These are phyloP conservation scores for Suillus discolor DNA, from an alignment of 768 basidiomycete species.

Conservation along the genomic window DNA sequence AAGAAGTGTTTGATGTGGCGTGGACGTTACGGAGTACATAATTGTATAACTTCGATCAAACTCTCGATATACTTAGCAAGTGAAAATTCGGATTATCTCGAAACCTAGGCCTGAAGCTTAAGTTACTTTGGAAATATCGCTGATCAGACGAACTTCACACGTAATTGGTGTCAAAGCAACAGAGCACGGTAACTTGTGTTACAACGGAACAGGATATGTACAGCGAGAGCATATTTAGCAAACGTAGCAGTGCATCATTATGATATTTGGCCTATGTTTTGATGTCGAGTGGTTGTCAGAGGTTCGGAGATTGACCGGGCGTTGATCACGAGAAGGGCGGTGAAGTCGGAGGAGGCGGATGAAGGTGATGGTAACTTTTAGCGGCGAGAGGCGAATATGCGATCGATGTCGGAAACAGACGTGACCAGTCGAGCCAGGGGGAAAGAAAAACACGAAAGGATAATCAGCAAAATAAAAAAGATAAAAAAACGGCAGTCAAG, in stretches of 20 bases:
- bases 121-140: neutral
- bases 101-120: neutral
- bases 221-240: conserved; percentile 28
- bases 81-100: neutral
- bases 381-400: conserved; percentile 25
- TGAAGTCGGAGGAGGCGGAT: conserved; percentile 18
- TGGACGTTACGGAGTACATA: neutral
- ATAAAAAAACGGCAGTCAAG: conserved; percentile 22
- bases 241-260: conserved; percentile 23
- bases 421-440: conserved; percentile 15
- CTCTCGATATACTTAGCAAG: conserved; percentile 8
- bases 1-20: conserved; percentile 25
- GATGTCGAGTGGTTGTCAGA: conserved; percentile 20
- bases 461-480: conserved; percentile 34
- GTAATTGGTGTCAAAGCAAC: conserved; percentile 17
- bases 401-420: conserved; percentile 24
- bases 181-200: conserved; percentile 18
- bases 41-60: neutral
- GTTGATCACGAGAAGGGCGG: conserved; percentile 15
- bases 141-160: neutral
- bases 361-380: conserved; percentile 15
- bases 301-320: conserved; percentile 24
- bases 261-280: conserved; percentile 16
- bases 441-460: conserved; percentile 25
- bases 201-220: conserved; percentile 33